These are phyloP conservation scores for Allomyces macrogynus DNA, from an alignment of 192 early-diverging fungal species.

Conservation along the genomic window DNA sequence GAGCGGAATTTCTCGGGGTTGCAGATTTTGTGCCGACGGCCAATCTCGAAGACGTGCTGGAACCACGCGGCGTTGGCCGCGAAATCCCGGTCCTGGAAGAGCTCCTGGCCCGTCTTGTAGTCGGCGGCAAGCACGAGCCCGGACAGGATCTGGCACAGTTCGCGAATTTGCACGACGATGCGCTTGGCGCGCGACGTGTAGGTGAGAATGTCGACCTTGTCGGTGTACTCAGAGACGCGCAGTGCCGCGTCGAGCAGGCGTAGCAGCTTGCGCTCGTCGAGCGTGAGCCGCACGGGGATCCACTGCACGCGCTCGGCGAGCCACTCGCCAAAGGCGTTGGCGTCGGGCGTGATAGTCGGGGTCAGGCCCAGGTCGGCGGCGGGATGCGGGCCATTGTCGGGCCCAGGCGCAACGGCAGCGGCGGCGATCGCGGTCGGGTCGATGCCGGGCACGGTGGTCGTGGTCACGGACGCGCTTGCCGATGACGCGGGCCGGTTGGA, in stretches of 20 bases:
- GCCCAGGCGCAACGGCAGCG: too few relatives aligned
- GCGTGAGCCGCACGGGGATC: constrained; percentile 78
- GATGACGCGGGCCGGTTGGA: too few relatives aligned
- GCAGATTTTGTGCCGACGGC: constrained; percentile 71
- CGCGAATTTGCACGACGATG: constrained; percentile 83
- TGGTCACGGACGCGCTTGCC: neutral
- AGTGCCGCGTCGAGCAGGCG: constrained; percentile 86
- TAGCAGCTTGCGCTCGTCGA: constrained; percentile 79
- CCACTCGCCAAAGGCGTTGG: constrained; percentile 45
- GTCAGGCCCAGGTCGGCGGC: neutral
- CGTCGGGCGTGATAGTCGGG: neutral
- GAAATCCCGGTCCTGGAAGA: constrained; percentile 45
- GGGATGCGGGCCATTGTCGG: neutral
- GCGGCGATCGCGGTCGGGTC: neutral
- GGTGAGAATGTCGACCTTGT: constrained; percentile 58
- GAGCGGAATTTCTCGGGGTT: constrained; percentile 92
- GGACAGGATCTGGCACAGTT: constrained; percentile 83
- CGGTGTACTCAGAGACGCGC: constrained; percentile 75
- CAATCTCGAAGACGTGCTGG: constrained; percentile 45
- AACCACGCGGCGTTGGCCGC: constrained; percentile 63
- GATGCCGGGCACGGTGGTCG: neutral
- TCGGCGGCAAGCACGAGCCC: constrained; percentile 70
- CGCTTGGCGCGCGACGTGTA: constrained; percentile 69
- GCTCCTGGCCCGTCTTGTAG: constrained; percentile 58
- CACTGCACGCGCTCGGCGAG: constrained; percentile 70